phyloP scores from a whole-genome alignment of 2,329 filamentous ascomycete species.

The Podosphaera xanthii region DNA sequence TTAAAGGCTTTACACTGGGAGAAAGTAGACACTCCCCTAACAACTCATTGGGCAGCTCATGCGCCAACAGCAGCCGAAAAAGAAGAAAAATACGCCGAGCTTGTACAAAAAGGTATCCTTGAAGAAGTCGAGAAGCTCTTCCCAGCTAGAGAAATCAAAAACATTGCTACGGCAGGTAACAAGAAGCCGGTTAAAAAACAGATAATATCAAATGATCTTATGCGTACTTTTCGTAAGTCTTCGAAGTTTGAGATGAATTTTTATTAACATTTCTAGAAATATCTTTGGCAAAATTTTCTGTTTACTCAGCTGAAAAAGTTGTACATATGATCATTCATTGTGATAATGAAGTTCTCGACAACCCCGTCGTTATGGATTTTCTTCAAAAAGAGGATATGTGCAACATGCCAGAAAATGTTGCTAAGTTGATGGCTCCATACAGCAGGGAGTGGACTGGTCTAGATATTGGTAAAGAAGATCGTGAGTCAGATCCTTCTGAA shows the following conservation, averaged over 20 bases:
- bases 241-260: background rate
- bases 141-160: conserved; percentile 89
- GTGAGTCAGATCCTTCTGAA: conserved; percentile 70
- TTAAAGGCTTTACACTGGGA: conserved; percentile 99
- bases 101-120: conserved; percentile 82
- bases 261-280: conserved; percentile 33
- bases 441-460: conserved; percentile 91
- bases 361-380: conserved; percentile 88
- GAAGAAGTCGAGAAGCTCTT: conserved; percentile 97
- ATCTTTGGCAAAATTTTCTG: conserved; percentile 80
- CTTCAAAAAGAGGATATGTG: conserved; percentile 80
- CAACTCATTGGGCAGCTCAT: conserved; percentile 81
- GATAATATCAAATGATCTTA: conserved; percentile 75
- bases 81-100: conserved; percentile 86
- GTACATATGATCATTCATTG: conserved; percentile 91
- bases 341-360: conserved; percentile 71
- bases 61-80: conserved; percentile 68
- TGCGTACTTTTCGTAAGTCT: conserved; percentile 55
- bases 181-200: conserved; percentile 93
- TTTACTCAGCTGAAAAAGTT: conserved; percentile 59
- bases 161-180: conserved; percentile 41
- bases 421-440: conserved; percentile 84
- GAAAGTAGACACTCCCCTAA: conserved; percentile 80
- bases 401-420: conserved; percentile 72
- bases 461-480: conserved; percentile 50